These are phyloP conservation scores for Crithidia sp. DNA, from an alignment of 208 protist genomes.

Conservation along the genomic window DNA sequence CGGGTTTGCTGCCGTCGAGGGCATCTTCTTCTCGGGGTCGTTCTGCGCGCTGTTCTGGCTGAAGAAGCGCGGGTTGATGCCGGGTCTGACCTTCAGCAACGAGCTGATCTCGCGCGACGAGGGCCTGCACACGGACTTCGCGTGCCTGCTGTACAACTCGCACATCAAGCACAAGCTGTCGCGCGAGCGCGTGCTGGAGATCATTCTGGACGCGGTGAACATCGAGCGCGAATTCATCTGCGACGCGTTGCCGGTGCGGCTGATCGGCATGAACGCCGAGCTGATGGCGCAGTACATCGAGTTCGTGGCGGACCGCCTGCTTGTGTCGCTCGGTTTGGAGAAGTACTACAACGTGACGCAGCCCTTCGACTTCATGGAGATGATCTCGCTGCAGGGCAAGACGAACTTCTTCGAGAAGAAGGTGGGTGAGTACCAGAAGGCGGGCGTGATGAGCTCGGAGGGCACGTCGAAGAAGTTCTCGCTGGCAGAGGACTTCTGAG, in stretches of 20 bases:
- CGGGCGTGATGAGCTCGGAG: conserved; percentile 94
- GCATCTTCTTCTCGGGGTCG: conserved; percentile 99
- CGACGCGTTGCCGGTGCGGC: conserved; percentile 96
- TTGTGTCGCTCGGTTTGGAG: conserved; percentile 93
- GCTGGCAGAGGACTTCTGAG: conserved; percentile 93
- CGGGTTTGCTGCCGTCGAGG: conserved; percentile 99
- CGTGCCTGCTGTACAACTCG: conserved; percentile 96
- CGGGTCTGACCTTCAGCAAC: conserved; percentile 98
- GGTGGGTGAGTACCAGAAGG: conserved; percentile 99
- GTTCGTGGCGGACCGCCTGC: conserved; percentile 99
- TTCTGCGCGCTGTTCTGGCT: conserved; percentile 99
- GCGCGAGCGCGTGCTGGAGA: conserved; percentile 74
- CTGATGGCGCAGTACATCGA: conserved; percentile 99
- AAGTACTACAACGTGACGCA: conserved; percentile 97
- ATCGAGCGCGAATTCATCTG: conserved; percentile 98
- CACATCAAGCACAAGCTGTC: conserved; percentile 94
- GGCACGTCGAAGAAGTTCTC: conserved; percentile 85
- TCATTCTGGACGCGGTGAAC: conserved; percentile 95
- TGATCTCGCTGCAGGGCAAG: conserved; percentile 98
- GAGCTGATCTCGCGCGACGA: conserved; percentile 99
- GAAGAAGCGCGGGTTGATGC: conserved; percentile 99
- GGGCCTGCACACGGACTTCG: conserved; percentile 99
- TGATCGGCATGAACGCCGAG: conserved; percentile 99
- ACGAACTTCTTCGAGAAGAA: conserved; percentile 99
- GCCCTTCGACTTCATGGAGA: conserved; percentile 99